phyloP scores from a whole-genome alignment of 2,329 filamentous ascomycete genomes.

The Sporothrix dimorphospora region DNA sequence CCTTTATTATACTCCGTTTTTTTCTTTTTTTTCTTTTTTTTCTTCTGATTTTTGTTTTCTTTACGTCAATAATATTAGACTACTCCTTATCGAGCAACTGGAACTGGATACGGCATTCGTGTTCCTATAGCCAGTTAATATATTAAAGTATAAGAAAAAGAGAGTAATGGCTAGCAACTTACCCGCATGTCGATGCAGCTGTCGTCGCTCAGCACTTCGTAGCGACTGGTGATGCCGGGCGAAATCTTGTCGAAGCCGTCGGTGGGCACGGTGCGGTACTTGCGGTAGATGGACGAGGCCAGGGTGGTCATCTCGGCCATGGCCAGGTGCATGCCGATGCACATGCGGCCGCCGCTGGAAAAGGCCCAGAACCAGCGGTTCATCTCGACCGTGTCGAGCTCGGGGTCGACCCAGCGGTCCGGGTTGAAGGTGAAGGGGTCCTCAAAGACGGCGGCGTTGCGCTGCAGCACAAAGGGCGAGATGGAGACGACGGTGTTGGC shows the following conservation, averaged over 20 bases:
- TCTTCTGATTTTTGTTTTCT: no score
- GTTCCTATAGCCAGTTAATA: slow-evolving; percentile 29
- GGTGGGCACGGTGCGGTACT: slow-evolving; percentile 45
- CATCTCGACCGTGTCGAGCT: slow-evolving; percentile 36
- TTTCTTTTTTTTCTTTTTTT: no score
- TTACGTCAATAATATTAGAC: not conserved
- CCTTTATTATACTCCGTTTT: no score
- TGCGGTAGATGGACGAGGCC: slow-evolving; percentile 48
- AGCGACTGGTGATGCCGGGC: slow-evolving; percentile 47
- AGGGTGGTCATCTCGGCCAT: slow-evolving; percentile 56
- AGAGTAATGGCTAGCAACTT: not conserved
- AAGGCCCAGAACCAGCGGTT: slow-evolving; percentile 64
- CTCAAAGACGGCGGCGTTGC: slow-evolving; percentile 35
- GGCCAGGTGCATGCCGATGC: slow-evolving; percentile 58
- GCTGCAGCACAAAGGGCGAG: slow-evolving; percentile 38
- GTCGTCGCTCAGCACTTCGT: slow-evolving; percentile 47
- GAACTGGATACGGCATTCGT: slow-evolving; percentile 35
- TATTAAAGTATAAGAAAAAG: not conserved
- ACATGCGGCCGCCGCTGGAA: slow-evolving; percentile 69
- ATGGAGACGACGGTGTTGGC: slow-evolving; percentile 36
- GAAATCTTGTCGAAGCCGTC: slow-evolving; percentile 37
- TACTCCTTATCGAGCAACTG: not conserved
- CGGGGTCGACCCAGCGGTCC: slow-evolving; percentile 34
- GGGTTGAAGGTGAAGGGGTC: slow-evolving; percentile 36
- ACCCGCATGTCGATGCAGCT: slow-evolving; percentile 21